Percentiles rank a stretch among this genome's conserved stretches.
Evolutionary conservation across 148 eudicot species (phyloP).

Genomic region (Talinum fruticosum): DNA sequence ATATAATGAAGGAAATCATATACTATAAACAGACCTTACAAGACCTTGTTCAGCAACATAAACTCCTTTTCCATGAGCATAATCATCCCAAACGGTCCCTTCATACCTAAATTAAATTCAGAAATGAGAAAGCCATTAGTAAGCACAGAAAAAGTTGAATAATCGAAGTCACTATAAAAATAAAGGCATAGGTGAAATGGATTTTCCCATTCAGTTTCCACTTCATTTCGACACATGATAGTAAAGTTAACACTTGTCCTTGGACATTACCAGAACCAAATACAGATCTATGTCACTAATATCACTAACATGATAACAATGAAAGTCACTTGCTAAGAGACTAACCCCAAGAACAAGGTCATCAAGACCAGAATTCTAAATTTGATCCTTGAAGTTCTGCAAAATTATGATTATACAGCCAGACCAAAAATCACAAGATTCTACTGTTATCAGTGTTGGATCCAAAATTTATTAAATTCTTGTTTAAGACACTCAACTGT

Average conservation of each 20-base stretch:
- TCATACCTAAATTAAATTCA: conserved; percentile 56
- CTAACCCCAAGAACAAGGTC: not conserved
- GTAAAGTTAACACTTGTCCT: not conserved
- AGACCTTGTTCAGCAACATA: conserved; percentile 76
- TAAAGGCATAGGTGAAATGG: not conserved
- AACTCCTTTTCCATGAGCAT: conserved; percentile 96
- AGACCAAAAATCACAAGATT: too few species aligned
- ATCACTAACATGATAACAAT: not conserved
- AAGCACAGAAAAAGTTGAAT: not conserved
- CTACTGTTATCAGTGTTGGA: not conserved
- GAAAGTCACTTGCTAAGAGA: not conserved
- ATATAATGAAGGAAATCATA: not conserved
- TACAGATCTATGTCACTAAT: not conserved
- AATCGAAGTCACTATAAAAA: not conserved
- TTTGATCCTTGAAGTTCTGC: not conserved
- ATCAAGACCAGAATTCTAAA: not conserved
- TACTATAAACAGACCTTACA: conserved; percentile 55
- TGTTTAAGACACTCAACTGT: not conserved
- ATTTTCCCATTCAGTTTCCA: not conserved
- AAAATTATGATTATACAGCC: not conserved
- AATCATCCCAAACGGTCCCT: conserved; percentile 97
- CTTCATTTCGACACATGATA: too few species aligned
- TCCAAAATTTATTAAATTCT: not conserved
- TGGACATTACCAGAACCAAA: not conserved
- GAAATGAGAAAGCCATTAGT: not conserved